A percentile compares a stretch with the other conserved stretches of the same genome.
Evolutionary conservation across 495 filamentous ascomycete species (phyloP).

Genomic region (Aspergillus heteromorphus): DNA sequence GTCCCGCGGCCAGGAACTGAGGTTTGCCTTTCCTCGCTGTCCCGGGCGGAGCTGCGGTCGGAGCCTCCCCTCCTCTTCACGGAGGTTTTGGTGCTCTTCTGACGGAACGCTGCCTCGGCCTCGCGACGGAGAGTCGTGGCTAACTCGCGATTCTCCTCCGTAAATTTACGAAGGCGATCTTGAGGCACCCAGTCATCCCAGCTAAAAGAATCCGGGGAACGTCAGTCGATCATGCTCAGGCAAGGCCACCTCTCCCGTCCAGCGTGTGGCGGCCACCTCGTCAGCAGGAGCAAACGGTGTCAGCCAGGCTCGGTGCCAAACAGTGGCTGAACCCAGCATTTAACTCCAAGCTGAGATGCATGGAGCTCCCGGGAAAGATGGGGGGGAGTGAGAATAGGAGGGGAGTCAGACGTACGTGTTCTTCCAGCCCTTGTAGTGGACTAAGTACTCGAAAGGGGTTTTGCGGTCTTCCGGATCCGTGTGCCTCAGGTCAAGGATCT

Average conservation of each 20-base stretch:
- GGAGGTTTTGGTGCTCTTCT: conserved; percentile 35
- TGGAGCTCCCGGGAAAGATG: not conserved
- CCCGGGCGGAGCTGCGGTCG: conserved; percentile 73
- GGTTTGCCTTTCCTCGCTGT: conserved; percentile 78
- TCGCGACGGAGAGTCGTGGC: conserved; percentile 49
- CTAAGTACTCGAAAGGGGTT: conserved; percentile 74
- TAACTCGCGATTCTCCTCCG: conserved; percentile 85
- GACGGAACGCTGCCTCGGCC: conserved; percentile 35
- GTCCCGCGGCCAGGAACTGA: conserved; percentile 60
- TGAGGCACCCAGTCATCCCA: conserved; percentile 99
- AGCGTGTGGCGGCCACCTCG: not conserved
- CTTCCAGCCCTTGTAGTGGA: conserved; percentile 99
- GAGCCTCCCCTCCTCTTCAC: conserved; percentile 62
- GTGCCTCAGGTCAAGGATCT: conserved; percentile 72
- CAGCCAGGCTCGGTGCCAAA: not conserved
- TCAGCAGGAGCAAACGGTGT: not conserved
- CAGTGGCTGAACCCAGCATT: not conserved
- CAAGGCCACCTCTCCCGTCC: not conserved
- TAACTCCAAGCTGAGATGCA: not conserved
- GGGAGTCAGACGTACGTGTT: conserved; percentile 62
- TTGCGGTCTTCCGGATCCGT: conserved; percentile 64
- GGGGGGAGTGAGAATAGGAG: not conserved
- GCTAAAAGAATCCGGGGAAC: conserved; percentile 30
- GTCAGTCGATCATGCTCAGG: conserved; percentile 13
- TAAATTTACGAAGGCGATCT: conserved; percentile 90